A percentile compares a stretch with the other conserved stretches of the same genome.
These are phyloP conservation scores for Scheffersomyces lignosus DNA, from an alignment of 805 yeast genomes.

Conservation along the genomic window DNA sequence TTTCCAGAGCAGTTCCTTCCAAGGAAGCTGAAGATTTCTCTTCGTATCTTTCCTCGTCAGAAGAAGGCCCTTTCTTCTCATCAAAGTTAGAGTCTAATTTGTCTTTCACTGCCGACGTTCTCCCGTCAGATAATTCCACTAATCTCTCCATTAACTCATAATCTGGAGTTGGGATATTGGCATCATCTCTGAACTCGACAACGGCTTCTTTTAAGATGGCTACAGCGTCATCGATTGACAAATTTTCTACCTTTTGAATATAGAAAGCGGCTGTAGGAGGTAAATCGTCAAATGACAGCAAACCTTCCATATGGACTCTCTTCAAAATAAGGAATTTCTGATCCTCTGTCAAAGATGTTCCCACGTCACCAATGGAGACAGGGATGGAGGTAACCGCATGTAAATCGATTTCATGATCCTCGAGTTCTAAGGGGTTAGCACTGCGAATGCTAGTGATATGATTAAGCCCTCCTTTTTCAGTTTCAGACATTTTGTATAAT, in stretches of 20 bases:
- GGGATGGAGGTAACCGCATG: conserved; percentile 23
- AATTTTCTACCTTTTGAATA: conserved; percentile 25
- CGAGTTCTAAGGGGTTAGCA: conserved; percentile 3
- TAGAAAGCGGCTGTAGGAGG: conserved; percentile 30
- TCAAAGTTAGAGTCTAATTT: background rate
- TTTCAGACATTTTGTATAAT: no score
- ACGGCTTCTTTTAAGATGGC: conserved; percentile 28
- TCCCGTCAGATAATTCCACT: conserved; percentile 2
- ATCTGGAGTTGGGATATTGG: conserved; percentile 30
- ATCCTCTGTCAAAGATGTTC: conserved; percentile 18
- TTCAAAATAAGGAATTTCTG: conserved; percentile 29
- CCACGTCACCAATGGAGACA: conserved; percentile 23
- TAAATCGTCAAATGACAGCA: conserved; percentile 29
- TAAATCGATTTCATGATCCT: conserved; percentile 11
- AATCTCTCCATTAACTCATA: conserved; percentile 23
- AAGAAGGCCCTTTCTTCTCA: background rate
- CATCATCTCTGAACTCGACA: conserved; percentile 29
- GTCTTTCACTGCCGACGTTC: background rate
- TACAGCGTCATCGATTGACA: conserved; percentile 22
- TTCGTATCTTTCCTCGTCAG: background rate
- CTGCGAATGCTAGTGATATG: background rate
- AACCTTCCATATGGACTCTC: conserved; percentile 24
- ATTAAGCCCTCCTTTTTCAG: background rate
- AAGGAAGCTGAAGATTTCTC: background rate
- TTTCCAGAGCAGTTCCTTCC: background rate